A percentile compares a stretch with the other conserved stretches of the same genome.
phyloP scores from a whole-genome alignment of 1,284 basidiomycete genomes.

The Apiotrichum brassicae region DNA sequence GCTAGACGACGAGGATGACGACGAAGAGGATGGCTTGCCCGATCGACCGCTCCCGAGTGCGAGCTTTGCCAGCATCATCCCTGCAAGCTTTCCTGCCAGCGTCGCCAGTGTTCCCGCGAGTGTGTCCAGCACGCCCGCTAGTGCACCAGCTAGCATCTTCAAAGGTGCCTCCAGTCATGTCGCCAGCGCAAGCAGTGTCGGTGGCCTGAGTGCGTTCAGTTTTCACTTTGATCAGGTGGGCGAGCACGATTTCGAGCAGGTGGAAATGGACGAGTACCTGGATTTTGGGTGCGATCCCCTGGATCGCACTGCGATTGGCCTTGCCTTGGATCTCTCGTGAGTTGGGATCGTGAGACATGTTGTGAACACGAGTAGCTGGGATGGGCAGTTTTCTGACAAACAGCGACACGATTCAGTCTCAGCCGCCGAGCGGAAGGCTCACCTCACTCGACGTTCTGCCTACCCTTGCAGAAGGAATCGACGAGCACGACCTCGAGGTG shows the following conservation, averaged over 20 bases:
- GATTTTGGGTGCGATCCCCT: neutral
- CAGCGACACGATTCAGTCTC: neutral
- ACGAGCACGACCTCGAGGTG: neutral
- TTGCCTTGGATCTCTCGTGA: neutral
- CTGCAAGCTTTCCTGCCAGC: neutral
- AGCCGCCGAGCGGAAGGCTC: neutral
- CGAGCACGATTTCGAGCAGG: neutral
- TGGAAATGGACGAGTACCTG: neutral
- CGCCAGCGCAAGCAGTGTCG: neutral
- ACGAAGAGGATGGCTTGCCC: neutral
- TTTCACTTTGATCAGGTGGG: neutral
- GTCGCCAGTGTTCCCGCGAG: neutral
- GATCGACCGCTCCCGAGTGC: neutral
- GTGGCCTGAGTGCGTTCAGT: constrained; percentile 2
- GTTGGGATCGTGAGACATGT: neutral
- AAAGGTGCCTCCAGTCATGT: neutral
- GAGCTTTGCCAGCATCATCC: neutral
- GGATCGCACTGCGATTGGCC: neutral
- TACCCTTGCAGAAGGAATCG: neutral
- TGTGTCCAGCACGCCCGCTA: neutral
- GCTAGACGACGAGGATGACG: neutral
- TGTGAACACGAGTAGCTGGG: no score
- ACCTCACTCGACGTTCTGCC: neutral
- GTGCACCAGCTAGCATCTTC: no score
- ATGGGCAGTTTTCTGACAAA: neutral